Evolutionary conservation across 2,329 filamentous ascomycete genomes (phyloP), one percentile per base, ranked within the genome.

Genomic region (Amauroascus verrucosus): DNA sequence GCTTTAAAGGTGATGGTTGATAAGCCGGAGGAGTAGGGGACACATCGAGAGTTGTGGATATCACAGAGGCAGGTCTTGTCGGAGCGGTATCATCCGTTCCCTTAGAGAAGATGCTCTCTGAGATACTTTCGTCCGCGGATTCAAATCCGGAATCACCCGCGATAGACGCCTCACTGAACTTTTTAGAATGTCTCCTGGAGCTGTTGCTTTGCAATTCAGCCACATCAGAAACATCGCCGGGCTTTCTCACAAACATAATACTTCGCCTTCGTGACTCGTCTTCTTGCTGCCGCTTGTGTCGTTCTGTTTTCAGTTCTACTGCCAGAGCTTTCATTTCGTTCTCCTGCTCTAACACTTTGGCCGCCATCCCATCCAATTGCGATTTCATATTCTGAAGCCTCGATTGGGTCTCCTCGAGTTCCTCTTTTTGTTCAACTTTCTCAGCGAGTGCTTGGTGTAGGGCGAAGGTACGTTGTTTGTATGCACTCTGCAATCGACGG

Each of bases 301-400:
- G 69, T 57, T 77, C 75, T 43, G 68, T 62, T 33, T 73, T 70
- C 6, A 79, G 59, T 55, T 78, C 72, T 30, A 72, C 67, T 0
- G 71, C 71, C 60, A 80, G 67, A 33, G 73, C 72, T 56, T 72
- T 70, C 68, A 81, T 80, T 48, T 76, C 73, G 59, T 73, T 72
- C 55, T 81, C 77, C 61, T 81, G 79, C 60, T 81, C 75, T 14
- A 71, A 65, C 1, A 77, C 75, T 56, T 75, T 74, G 32, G 72
- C 72, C 4, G 78, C 77, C 73, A 83, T 78, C 35, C 77, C 77
- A 62, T 82, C 77, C 18, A 84, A 69, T 64, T 83, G 81, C 58
- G 76, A 71, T 65, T 82, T 82, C 51, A 83, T 67, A 59, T 81
- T 76, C 35, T 74, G 70, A 13, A 77, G 73, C 6, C 79, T 72